Evolutionary conservation across 305 asterid genomes (phyloP).

Genomic region (Fraxinus greggii): DNA sequence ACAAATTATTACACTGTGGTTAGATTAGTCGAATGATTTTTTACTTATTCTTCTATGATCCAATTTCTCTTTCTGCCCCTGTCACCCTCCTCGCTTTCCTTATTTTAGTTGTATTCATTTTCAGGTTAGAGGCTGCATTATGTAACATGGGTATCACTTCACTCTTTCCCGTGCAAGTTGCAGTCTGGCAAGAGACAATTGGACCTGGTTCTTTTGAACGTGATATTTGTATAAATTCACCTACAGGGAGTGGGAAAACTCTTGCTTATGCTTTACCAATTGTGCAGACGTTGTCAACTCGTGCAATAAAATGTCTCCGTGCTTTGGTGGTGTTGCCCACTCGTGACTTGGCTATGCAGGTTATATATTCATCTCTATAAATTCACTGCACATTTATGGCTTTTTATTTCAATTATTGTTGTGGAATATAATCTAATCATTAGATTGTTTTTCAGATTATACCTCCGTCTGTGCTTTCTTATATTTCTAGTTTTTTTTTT

Average conservation of each 20-base stretch:
- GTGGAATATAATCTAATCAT: neutral
- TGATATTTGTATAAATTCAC: constrained; percentile 82
- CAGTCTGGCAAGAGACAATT: constrained; percentile 86
- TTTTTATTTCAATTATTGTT: neutral
- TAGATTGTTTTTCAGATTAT: neutral
- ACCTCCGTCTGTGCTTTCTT: neutral
- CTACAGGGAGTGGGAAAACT: constrained; percentile 94
- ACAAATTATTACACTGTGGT: neutral
- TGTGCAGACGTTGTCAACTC: constrained; percentile 66
- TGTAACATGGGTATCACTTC: constrained; percentile 57
- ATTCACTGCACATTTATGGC: neutral
- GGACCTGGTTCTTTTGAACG: constrained; percentile 89
- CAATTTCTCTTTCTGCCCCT: neutral
- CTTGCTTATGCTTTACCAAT: constrained; percentile 87
- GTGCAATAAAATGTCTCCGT: constrained; percentile 66
- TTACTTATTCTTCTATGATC: neutral
- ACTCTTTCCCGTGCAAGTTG: constrained; percentile 78
- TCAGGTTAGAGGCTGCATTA: constrained; percentile 63
- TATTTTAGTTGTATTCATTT: constrained; percentile 13
- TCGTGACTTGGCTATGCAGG: constrained; percentile 94
- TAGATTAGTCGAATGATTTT: neutral
- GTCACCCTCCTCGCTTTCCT: neutral
- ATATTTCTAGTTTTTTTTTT: neutral
- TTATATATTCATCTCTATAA: constrained; percentile 18
- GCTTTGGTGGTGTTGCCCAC: constrained; percentile 95